Conservation (phyloP, 352 stramenopile genomes). For the Pelagophyceae sp. region DNA sequence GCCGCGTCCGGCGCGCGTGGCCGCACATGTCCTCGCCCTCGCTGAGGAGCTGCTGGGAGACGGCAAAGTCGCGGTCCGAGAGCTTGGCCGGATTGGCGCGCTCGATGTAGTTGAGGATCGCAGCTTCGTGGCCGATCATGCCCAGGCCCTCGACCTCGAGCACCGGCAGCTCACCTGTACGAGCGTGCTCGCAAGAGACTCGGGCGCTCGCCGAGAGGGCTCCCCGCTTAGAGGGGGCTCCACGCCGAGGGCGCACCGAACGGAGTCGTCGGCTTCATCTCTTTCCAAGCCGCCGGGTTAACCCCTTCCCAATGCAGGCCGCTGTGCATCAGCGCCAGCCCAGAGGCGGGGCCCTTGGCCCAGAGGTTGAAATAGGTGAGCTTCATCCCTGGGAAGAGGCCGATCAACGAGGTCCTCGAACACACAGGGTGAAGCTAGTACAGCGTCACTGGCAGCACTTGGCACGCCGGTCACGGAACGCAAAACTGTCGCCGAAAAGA, state of each 20-base stretch:
- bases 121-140: neutral
- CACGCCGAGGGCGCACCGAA: neutral
- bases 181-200: no score
- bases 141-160: neutral
- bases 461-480: no score
- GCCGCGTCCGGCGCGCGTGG: no score
- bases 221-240: no score
- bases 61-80: neutral
- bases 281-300: neutral
- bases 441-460: no score
- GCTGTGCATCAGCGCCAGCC: neutral
- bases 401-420: no score
- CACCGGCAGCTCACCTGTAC: neutral
- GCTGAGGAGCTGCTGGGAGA: neutral
- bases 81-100: neutral
- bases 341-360: neutral
- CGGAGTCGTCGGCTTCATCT: neutral
- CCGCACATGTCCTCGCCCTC: neutral
- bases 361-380: neutral
- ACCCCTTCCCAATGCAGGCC: neutral
- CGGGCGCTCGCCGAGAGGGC: no score
- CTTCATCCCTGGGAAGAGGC: neutral
- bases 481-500: no score
- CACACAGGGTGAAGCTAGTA: no score
- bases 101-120: neutral